Percentiles rank a stretch among this genome's conserved stretches.
phyloP scores from a whole-genome alignment of 2,329 filamentous ascomycete genomes.

The Epichloe typhina region DNA sequence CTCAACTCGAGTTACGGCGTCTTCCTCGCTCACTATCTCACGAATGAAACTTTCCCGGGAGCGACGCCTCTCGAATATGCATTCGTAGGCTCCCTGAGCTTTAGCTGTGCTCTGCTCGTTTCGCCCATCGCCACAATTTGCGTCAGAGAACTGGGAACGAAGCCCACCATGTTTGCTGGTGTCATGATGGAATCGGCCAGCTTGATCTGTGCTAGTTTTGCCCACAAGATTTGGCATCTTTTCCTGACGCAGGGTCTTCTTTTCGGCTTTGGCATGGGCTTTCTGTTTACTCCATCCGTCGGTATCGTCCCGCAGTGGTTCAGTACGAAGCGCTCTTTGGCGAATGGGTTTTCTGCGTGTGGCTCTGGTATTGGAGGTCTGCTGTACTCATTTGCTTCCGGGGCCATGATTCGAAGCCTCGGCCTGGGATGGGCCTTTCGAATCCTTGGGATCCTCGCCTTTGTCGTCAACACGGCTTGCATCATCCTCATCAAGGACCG shows the following conservation, averaged over 20 bases:
- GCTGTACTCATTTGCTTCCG: conserved; percentile 52
- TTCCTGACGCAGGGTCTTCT: conserved; percentile 62
- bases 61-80: conserved; percentile 56
- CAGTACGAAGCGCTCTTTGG: conserved; percentile 50
- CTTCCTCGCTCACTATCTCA: conserved; percentile 44
- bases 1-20: conserved; percentile 43
- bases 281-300: conserved; percentile 57
- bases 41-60: conserved; percentile 46
- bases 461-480: conserved; percentile 50
- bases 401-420: conserved; percentile 53
- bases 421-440: conserved; percentile 55
- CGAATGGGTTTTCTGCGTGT: conserved; percentile 54
- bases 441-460: conserved; percentile 49
- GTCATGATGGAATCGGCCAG: conserved; percentile 49
- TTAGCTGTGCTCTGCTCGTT: conserved; percentile 42
- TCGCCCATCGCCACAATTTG: conserved; percentile 54
- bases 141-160: conserved; percentile 49
- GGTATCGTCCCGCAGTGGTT: conserved; percentile 66
- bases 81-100: conserved; percentile 48
- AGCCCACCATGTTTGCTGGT: conserved; percentile 49
- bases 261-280: conserved; percentile 69
- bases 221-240: conserved; percentile 58
- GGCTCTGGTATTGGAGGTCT: conserved; percentile 66
- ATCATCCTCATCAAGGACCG: conserved; percentile 54
- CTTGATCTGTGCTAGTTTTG: conserved; percentile 59